These are phyloP conservation scores for Boletus speciosus DNA, from an alignment of 768 basidiomycete species.

Conservation along the genomic window DNA sequence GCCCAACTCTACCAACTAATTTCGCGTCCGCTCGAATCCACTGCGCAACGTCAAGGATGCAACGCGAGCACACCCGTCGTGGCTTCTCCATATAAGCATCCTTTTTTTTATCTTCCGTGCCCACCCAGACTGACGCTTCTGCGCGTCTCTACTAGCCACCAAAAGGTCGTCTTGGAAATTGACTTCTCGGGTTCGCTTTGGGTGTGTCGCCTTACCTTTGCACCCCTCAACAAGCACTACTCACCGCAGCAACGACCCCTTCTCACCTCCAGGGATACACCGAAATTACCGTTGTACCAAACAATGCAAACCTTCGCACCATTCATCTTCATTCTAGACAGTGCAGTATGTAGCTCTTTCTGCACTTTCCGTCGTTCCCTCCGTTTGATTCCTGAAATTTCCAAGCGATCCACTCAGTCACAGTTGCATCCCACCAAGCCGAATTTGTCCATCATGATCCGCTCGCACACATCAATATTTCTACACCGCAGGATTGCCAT, in stretches of 20 bases:
- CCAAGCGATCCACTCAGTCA: conserved; percentile 68
- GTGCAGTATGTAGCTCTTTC: conserved; percentile 57
- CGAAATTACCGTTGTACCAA: conserved; percentile 85
- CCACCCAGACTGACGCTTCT: conserved; percentile 42
- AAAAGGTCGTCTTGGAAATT: conserved; percentile 92
- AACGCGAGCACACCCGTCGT: conserved; percentile 74
- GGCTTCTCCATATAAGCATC: conserved; percentile 88
- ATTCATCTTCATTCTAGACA: conserved; percentile 88
- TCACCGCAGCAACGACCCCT: conserved; percentile 18
- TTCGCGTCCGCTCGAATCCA: background rate
- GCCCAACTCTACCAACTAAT: background rate
- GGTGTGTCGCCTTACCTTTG: conserved; percentile 46
- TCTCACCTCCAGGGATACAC: conserved; percentile 71
- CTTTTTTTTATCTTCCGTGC: conserved; percentile 23
- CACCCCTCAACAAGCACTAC: conserved; percentile 13
- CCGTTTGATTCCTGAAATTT: conserved; percentile 22
- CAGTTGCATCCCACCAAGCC: conserved; percentile 65
- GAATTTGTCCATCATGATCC: conserved; percentile 81
- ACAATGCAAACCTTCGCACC: conserved; percentile 71
- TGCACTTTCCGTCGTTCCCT: conserved; percentile 11
- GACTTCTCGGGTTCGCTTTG: conserved; percentile 86
- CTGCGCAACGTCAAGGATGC: conserved; percentile 41
- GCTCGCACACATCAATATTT: conserved; percentile 60
- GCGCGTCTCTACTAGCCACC: conserved; percentile 81
- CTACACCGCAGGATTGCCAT: conserved; percentile 74